These are phyloP conservation scores for Lentinula raphanica DNA, from an alignment of 768 basidiomycete genomes.

Conservation along the genomic window DNA sequence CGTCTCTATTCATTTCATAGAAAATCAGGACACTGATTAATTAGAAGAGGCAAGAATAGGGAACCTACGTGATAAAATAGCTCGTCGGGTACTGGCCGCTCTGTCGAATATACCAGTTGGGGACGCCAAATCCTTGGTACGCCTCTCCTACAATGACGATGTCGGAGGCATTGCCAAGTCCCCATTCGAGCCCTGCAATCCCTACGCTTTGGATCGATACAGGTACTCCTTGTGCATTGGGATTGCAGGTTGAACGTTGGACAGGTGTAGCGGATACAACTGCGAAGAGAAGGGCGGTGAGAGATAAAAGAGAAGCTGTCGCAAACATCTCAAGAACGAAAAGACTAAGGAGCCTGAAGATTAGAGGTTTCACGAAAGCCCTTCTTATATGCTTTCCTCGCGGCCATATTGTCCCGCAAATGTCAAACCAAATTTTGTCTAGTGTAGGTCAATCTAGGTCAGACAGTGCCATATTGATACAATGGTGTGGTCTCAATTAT, in stretches of 20 bases:
- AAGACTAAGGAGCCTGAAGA: background rate
- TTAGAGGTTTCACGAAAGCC: background rate
- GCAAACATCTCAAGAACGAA: background rate
- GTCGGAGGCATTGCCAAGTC: background rate
- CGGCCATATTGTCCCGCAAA: background rate
- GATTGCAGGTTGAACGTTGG: background rate
- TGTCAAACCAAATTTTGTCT: background rate
- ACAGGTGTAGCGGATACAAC: background rate
- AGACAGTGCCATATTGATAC: no score
- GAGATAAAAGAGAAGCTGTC: background rate
- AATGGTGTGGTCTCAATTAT: no score
- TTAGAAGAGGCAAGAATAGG: background rate
- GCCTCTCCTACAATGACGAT: background rate
- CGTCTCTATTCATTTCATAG: background rate
- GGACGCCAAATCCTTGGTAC: background rate
- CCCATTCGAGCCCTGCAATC: constrained; percentile 1
- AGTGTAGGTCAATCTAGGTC: no score
- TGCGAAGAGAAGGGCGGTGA: background rate
- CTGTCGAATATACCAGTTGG: constrained; percentile 2
- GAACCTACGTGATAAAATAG: constrained; percentile 1
- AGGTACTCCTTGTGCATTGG: constrained; percentile 2
- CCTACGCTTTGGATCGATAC: background rate
- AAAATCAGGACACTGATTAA: background rate
- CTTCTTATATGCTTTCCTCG: background rate
- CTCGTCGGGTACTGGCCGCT: background rate